Conservation (phyloP, 495 filamentous ascomycete species). For the Penicillium pulvis region DNA sequence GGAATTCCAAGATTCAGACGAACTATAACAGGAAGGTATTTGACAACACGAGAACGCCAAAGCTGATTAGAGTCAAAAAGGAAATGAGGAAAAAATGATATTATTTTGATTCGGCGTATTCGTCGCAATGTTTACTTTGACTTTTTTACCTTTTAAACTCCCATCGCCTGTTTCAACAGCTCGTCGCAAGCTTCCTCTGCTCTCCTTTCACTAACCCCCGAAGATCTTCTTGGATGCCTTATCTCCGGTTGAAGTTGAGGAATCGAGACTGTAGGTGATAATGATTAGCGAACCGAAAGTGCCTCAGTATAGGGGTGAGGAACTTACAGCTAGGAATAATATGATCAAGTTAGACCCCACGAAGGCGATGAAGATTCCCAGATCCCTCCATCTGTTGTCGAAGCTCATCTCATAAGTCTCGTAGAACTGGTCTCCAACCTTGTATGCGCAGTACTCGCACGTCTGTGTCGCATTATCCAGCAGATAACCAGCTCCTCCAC, state of each 20-base stretch:
- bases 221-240: conserved; percentile 1
- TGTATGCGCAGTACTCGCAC: conserved; percentile 79
- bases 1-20: background rate
- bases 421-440: conserved; percentile 78
- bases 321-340: conserved; percentile 60
- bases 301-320: background rate
- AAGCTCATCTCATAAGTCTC: conserved; percentile 62
- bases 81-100: background rate
- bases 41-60: too few relatives aligned
- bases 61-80: too few relatives aligned
- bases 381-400: conserved; percentile 71
- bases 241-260: conserved; percentile 66
- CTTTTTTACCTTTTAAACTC: background rate
- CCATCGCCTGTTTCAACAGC: too few relatives aligned
- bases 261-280: conserved; percentile 53
- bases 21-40: too few relatives aligned
- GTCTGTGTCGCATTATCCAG: conserved; percentile 54
- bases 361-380: conserved; percentile 75
- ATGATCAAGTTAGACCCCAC: conserved; percentile 76
- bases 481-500: conserved; percentile 68
- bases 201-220: background rate
- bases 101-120: background rate
- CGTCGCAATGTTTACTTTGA: background rate
- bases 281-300: conserved; percentile 19
- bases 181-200: background rate